phyloP scores from a whole-genome alignment of 2,329 filamentous ascomycete genomes.

The Fusarium palustre region DNA sequence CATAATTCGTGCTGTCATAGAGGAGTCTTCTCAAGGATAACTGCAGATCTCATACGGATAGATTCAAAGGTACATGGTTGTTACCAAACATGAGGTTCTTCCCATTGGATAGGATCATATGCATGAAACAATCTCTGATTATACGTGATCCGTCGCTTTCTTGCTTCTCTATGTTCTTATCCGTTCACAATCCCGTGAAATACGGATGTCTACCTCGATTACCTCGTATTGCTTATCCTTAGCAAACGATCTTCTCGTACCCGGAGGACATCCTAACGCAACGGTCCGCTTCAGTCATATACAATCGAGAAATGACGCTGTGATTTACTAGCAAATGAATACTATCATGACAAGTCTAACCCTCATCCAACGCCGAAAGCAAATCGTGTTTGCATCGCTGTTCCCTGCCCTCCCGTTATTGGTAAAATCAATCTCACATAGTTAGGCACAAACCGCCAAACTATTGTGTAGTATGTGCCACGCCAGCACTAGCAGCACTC shows the following conservation, averaged over 20 bases:
- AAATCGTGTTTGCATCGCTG: constrained; percentile 36
- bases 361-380: constrained; percentile 43
- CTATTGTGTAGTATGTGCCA: constrained; percentile 36
- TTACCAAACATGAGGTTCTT: too few species aligned
- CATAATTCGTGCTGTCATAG: not conserved
- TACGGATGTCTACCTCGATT: too few species aligned
- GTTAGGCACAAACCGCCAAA: not conserved
- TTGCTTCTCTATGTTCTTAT: too few species aligned
- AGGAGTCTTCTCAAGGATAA: not conserved
- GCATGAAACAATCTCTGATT: too few species aligned
- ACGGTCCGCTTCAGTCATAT: not conserved
- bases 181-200: too few species aligned
- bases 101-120: too few species aligned
- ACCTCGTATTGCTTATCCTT: too few species aligned
- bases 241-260: too few species aligned
- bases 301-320: not conserved
- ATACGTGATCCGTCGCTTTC: too few species aligned
- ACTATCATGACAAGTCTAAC: constrained; percentile 31
- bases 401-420: not conserved
- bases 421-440: not conserved
- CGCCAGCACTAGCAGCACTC: constrained; percentile 65
- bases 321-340: constrained; percentile 4
- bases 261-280: not conserved
- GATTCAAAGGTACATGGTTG: not conserved
- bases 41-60: too few species aligned